Conservation (phyloP, 768 basidiomycete species). For the Boletellus emodensis region DNA sequence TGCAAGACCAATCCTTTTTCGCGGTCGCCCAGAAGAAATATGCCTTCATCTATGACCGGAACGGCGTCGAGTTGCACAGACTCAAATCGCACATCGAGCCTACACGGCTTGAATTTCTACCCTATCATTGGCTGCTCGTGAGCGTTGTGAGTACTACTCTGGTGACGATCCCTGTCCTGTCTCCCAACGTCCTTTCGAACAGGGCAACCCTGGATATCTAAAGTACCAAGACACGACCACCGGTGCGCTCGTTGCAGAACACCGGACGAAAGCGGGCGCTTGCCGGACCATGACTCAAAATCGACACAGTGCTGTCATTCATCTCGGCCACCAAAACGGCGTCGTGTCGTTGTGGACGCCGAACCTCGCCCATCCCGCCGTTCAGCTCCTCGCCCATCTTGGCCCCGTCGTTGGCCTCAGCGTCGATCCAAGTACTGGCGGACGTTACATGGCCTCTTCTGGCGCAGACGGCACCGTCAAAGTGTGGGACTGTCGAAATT, state of each 20-base stretch:
- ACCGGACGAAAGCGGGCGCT: constrained; percentile 86
- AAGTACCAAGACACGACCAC: constrained; percentile 98
- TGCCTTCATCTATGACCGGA: constrained; percentile 91
- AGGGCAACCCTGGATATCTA: constrained; percentile 87
- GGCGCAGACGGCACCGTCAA: constrained; percentile 89
- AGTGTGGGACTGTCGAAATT: constrained; percentile 96
- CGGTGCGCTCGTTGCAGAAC: constrained; percentile 78
- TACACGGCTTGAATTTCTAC: constrained; percentile 85
- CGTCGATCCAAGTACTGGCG: constrained; percentile 81
- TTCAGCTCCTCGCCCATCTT: constrained; percentile 86
- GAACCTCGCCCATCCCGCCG: constrained; percentile 85
- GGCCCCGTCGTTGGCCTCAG: constrained; percentile 80
- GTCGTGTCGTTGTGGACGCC: constrained; percentile 97
- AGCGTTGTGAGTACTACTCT: constrained; percentile 56
- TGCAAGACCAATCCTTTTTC: constrained; percentile 90
- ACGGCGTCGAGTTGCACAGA: constrained; percentile 89
- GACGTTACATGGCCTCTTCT: constrained; percentile 86
- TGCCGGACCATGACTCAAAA: constrained; percentile 89
- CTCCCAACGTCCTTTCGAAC: neutral
- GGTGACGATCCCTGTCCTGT: neutral
- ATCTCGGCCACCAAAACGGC: constrained; percentile 94
- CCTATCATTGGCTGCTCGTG: constrained; percentile 92
- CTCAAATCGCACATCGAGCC: constrained; percentile 85
- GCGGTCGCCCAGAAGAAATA: constrained; percentile 97
- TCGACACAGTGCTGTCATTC: constrained; percentile 86